A percentile compares a stretch with the other conserved stretches of the same genome.
Conservation (phyloP, 108 stramenopile genomes). For the Skeletonema marinoi region DNA sequence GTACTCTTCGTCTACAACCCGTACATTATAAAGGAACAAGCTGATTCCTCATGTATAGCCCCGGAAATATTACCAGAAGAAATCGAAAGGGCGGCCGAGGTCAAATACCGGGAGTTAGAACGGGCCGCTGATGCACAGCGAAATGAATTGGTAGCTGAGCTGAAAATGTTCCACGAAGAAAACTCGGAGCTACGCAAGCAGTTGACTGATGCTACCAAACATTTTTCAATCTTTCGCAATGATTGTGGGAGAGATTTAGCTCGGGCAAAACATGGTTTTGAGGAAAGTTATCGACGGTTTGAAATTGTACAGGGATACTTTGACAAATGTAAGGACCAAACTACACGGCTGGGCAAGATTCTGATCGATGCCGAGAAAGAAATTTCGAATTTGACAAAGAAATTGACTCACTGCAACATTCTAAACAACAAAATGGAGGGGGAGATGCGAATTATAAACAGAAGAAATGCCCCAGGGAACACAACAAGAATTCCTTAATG, state of each 20-base stretch:
- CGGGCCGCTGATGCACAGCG: not conserved
- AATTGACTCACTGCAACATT: not conserved
- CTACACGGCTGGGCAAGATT: not conserved
- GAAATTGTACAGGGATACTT: not conserved
- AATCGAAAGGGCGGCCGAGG: not conserved
- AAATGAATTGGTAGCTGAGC: not conserved
- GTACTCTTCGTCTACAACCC: not conserved
- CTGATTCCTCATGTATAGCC: not conserved
- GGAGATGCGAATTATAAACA: not conserved
- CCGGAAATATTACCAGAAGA: not conserved
- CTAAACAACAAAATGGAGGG: not conserved
- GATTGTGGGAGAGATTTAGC: not conserved
- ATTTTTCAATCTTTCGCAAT: not conserved
- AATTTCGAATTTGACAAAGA: not conserved
- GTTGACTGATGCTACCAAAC: not conserved
- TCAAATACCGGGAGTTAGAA: not conserved
- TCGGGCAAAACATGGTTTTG: not conserved
- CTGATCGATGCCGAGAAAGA: not conserved
- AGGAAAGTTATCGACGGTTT: slow-evolving; percentile 1
- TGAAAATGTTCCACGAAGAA: not conserved
- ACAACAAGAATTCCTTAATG: not conserved
- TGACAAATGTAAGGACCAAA: not conserved
- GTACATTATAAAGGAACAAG: not conserved
- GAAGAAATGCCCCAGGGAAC: too few species aligned
- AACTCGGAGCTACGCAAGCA: not conserved